Percentiles rank a stretch among this genome's conserved stretches.
These are phyloP conservation scores for Apiospora marii DNA, from an alignment of 2,329 filamentous ascomycete genomes.

Conservation along the genomic window DNA sequence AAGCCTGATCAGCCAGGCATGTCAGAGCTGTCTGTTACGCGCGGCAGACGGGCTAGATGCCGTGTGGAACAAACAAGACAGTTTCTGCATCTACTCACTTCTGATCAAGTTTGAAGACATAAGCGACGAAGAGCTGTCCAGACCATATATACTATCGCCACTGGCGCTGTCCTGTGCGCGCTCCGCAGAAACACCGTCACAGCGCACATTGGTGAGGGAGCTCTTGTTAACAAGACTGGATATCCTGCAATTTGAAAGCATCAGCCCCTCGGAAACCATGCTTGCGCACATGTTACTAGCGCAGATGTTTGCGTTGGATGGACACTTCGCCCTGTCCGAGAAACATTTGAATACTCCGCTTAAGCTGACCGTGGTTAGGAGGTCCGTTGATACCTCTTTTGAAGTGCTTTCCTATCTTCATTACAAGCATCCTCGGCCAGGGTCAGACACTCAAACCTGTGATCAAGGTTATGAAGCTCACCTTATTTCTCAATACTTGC, in stretches of 20 bases:
- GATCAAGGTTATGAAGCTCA: too few relatives aligned
- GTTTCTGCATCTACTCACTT: background rate
- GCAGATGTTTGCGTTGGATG: background rate
- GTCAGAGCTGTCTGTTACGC: background rate
- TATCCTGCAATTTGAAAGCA: too few relatives aligned
- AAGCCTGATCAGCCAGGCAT: background rate
- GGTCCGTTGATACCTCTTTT: too few relatives aligned
- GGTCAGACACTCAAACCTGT: too few relatives aligned
- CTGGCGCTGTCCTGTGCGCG: background rate
- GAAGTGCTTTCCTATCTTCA: too few relatives aligned
- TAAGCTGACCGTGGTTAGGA: too few relatives aligned
- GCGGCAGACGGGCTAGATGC: background rate
- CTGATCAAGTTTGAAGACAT: background rate
- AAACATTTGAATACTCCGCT: too few relatives aligned
- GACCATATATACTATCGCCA: background rate
- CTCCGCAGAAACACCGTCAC: too few relatives aligned
- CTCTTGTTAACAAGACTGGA: background rate
- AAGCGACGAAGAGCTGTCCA: background rate
- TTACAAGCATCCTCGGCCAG: too few relatives aligned
- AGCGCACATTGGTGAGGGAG: background rate
- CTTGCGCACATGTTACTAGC: background rate
- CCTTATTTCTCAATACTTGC: too few relatives aligned
- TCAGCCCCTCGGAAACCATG: background rate
- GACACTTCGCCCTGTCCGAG: background rate
- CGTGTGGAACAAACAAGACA: background rate